Conservation (phyloP, 2,329 filamentous ascomycete genomes). For the Fusarium pininemorale region DNA sequence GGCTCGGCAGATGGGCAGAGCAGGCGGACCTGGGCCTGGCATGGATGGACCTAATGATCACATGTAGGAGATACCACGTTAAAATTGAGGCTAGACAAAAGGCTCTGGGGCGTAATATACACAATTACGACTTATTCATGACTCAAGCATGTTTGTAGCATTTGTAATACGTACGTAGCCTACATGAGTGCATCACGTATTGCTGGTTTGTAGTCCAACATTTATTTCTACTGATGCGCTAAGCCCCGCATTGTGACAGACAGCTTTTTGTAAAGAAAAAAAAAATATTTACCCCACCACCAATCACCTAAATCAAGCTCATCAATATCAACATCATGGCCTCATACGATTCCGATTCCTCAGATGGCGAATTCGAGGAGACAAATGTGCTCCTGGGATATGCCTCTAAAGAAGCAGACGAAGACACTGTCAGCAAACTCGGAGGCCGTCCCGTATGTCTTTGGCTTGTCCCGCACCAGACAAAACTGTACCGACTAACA, state of each 20-base stretch:
- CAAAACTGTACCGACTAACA: conserved; percentile 28
- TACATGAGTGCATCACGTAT: not conserved
- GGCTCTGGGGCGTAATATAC: conserved; percentile 42
- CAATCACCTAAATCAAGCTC: conserved; percentile 30
- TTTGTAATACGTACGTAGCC: not conserved
- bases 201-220: not conserved
- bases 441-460: conserved; percentile 83
- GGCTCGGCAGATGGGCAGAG: conserved; percentile 89
- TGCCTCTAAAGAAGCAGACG: conserved; percentile 78
- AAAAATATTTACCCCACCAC: conserved; percentile 55
- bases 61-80: conserved; percentile 54
- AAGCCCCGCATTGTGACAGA: conserved; percentile 46
- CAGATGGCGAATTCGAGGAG: conserved; percentile 74
- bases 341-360: conserved; percentile 88
- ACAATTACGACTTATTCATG: conserved; percentile 30
- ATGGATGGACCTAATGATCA: conserved; percentile 69
- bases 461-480: not conserved
- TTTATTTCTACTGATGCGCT: conserved; percentile 28
- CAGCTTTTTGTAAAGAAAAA: conserved; percentile 41
- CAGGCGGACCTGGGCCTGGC: conserved; percentile 69
- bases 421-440: conserved; percentile 86
- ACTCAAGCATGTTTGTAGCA: not conserved
- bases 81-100: conserved; percentile 52
- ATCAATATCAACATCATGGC: conserved; percentile 62
- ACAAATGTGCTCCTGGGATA: conserved; percentile 93